Conservation (phyloP, 371 early-diverging fungal genomes). For the Apophysomyces ossiformis region DNA sequence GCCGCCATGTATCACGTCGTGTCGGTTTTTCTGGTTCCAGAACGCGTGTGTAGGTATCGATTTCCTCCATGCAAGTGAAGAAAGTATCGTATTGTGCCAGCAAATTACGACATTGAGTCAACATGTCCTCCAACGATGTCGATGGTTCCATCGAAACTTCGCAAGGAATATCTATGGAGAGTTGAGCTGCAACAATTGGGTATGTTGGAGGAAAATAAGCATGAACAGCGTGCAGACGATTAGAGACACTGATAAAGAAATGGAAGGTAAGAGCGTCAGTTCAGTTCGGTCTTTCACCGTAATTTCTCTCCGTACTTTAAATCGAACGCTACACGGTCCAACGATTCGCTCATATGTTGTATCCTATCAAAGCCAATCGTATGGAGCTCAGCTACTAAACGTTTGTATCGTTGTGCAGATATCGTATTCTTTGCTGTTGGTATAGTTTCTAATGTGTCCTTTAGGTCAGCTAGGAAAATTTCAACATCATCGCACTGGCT, state of each 20-base stretch:
- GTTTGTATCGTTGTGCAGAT: conserved; percentile 17
- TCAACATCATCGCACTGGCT: conserved; percentile 32
- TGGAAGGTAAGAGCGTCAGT: neutral
- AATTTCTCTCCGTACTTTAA: conserved; percentile 20
- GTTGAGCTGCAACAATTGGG: conserved; percentile 20
- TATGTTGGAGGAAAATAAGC: conserved; percentile 25
- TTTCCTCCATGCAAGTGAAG: conserved; percentile 45
- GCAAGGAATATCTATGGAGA: conserved; percentile 25
- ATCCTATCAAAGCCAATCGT: conserved; percentile 31
- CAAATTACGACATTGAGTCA: conserved; percentile 16
- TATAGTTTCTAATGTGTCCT: conserved; percentile 29
- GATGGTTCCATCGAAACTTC: conserved; percentile 8
- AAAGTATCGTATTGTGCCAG: conserved; percentile 30
- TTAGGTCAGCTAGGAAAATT: conserved; percentile 39
- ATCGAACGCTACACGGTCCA: conserved; percentile 26
- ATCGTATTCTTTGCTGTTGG: neutral
- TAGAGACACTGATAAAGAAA: neutral
- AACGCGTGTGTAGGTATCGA: conserved; percentile 42
- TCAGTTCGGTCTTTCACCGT: neutral
- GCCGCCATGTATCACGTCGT: conserved; percentile 38
- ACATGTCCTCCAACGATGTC: conserved; percentile 12
- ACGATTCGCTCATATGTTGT: conserved; percentile 21
- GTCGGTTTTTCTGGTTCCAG: conserved; percentile 46
- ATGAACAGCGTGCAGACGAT: conserved; percentile 23
- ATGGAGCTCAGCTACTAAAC: conserved; percentile 26